Base-by-base conservation (phyloP, 116 monocot species). In the Iris pallida region DNA sequence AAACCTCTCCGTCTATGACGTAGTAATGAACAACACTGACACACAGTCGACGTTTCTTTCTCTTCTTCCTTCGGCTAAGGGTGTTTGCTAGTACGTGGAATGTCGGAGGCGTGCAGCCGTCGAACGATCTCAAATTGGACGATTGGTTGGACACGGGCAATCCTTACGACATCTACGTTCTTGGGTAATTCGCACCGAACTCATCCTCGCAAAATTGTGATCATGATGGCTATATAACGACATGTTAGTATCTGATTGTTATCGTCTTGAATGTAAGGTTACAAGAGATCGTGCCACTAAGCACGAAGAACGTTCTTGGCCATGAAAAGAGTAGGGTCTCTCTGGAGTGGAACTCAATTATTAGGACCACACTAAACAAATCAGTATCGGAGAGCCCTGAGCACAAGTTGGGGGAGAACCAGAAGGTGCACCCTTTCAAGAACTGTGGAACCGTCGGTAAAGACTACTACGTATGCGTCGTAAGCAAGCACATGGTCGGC, bases 401-500 rank as follows among this genome's bases (percentile, higher is more conserved):
- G 9, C 45, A 53, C 8, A 55, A 41, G 43, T 16, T 20, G 14
- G 80, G 68, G 47, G 81, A 87, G 77, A 76, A 58, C 65, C 82
- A 78, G 55, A 67, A 67, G 67, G 67, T 67, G 67, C 43, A 67
- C 19, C 67, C 67, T 42, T 67, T 42, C 42, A 82, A 82, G 66
- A 80, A 76, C 4, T 15, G n/a, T 55, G 20, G 47, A 2, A 15
- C 7, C 8, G 19, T 9, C 13, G 45, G 2, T 15, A 45, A 42
- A 12, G 53, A 20, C 7, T 72, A 82, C 12, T 90, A 77, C 67
- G 61, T 70, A 16, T 95, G 90, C 78, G 73, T 91, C 57, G 57
- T 79, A 14, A 91, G 85, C 80, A 91, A 91, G 72, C 91, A 88
- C 78, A 95, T 95, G 95, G 95, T 95, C 0, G 95, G 95, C 18